Base-by-base conservation (phyloP, 352 stramenopile species). In the Phytophthora sp. region DNA sequence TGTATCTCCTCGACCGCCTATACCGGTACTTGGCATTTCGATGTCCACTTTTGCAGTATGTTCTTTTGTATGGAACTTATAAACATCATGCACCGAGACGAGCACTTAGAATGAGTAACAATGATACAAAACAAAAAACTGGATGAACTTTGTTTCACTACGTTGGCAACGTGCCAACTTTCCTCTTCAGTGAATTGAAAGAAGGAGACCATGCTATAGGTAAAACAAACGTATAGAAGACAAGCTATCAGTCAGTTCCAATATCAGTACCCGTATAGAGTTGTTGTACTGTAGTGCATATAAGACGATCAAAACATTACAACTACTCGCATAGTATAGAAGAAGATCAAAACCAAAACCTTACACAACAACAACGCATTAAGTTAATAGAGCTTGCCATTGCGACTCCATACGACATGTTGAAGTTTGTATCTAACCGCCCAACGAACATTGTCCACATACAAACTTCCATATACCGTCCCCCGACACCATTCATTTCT, bases 401-500 rank as follows among this genome's bases (percentile, higher is more conserved):
- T 7, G 12, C 30, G 9, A 16, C 52, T 50, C 20, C 60, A 24
- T n/a, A 44, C 36, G 23, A 56, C 38, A 66, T 71, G 38, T 71
- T 68, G 63, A 67, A 63, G 57, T 69, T 64, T 39, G 44, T 55
- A 51, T 61, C 31, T 13, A 63, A 53, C 39, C 13, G 46, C 29
- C 26, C n/a, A 20, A 38, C 63, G 61, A 69, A 70, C 38, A 57
- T 39, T 54, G 57, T 54, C 45, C 31, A 20, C 51, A 70, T 73
- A 73, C 66, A 70, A 73, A 66, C 33, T 61, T 11, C 26, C 35
- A 73, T 61, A 70, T 33, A 56, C 58, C 33, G 30, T 36, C 46
- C 35, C 39, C 46, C 57, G 6, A 29, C 47, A 21, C 66, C 66
- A 74, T 42, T 74, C 66, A 66, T 73, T 61, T 70, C 31, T 45